phyloP scores from a whole-genome alignment of 2,329 filamentous ascomycete genomes.

The Didymella segeticola region DNA sequence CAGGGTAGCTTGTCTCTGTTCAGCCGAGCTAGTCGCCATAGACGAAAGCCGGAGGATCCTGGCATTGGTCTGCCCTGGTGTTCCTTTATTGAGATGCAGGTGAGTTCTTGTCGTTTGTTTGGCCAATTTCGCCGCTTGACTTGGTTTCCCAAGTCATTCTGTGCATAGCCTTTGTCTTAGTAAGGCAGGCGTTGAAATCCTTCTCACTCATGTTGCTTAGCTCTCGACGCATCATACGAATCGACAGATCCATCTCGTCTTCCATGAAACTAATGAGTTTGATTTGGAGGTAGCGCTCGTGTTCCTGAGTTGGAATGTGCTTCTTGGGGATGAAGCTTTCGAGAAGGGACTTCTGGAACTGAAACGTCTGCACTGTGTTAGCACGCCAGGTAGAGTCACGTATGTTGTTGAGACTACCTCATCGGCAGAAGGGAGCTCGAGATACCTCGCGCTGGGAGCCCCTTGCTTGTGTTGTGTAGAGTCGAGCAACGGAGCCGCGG shows the following conservation, averaged over 20 bases:
- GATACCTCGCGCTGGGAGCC: not conserved
- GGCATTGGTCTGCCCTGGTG: too few species aligned
- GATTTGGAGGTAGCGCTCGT: not conserved
- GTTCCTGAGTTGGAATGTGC: not conserved
- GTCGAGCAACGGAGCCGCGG: not conserved
- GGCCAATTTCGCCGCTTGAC: not conserved
- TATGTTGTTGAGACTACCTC: not conserved
- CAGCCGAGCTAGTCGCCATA: too few species aligned
- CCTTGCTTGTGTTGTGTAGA: not conserved
- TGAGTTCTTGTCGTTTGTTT: not conserved
- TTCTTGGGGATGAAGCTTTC: constrained; percentile 1
- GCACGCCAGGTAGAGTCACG: not conserved
- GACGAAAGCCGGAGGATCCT: too few species aligned
- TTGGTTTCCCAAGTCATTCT: constrained; percentile 10
- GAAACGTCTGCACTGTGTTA: not conserved
- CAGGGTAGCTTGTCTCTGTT: too few species aligned
- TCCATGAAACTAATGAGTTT: constrained; percentile 19
- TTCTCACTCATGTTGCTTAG: constrained; percentile 11
- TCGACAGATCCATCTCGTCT: constrained; percentile 18
- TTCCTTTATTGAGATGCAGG: not conserved
- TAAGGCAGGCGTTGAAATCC: constrained; percentile 8
- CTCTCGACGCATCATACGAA: constrained; percentile 10
- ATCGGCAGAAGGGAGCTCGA: not conserved
- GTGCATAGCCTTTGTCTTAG: constrained; percentile 10
- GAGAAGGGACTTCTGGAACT: not conserved